Base-by-base conservation (phyloP, 768 basidiomycete genomes). In the Lentinula boryana region DNA sequence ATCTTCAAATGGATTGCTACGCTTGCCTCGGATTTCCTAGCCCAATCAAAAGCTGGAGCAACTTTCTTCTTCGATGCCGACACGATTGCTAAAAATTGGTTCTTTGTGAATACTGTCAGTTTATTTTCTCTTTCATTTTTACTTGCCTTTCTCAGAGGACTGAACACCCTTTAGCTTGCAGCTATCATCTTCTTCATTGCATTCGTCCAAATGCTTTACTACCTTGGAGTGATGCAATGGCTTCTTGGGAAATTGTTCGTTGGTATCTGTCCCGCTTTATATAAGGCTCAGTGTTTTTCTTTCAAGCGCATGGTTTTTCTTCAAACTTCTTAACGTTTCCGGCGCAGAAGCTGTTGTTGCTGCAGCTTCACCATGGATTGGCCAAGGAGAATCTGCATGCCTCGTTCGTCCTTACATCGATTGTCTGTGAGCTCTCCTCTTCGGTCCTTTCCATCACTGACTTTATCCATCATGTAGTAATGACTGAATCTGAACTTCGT, bases 141-240 rank as follows among this genome's bases (percentile, higher is more conserved):
- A 35, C n/a, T 49, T 55, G n/a, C 40, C 21, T 4, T 23, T 1
- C 7, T 66, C 51, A 60, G 50, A 23, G 40, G 38, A 48, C 18
- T 36, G 13, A 15, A 33, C 16, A 41, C 16, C 16, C 40, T 31
- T 27, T 67, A 89, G 83, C 82, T 94, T 43, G 68, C 82, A 9
- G 82, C 88, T 18, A 89, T 96, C 71, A 92, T 97, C 69, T 96
- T 96, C 81, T 97, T 97, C 80, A 84, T 97, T 66, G 93, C 94
- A 31, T 89, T 92, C 65, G 84, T 95, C 58, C 92, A 95, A 72
- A 93, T 94, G 90, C 71, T 92, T 74, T 95, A 93, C 76, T 89
- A 94, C 63, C 72, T 92, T 58, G 91, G 93, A 54, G 88, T 91
- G 35, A 95, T 96, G 92, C 92, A 95, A 77, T 96, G 94, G 93